These are phyloP conservation scores for Nematocida ironsii DNA, from an alignment of 371 early-diverging fungal genomes.

Conservation along the genomic window DNA sequence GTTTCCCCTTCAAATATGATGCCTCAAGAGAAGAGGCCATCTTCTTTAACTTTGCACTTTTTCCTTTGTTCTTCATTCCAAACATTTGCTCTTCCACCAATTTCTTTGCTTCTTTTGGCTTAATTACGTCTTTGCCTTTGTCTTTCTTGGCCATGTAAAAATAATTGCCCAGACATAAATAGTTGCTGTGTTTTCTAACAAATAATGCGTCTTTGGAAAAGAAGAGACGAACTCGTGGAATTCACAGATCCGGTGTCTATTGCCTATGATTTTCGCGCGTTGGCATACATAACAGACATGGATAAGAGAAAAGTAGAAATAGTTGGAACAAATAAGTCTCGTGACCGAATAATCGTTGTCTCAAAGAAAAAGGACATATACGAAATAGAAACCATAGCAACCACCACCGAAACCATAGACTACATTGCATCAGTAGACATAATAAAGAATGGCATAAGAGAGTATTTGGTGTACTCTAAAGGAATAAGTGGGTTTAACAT, in stretches of 20 bases:
- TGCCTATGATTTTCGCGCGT: constrained; percentile 27
- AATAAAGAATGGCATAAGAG: constrained; percentile 7
- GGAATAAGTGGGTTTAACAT: background rate
- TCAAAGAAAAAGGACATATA: constrained; percentile 12
- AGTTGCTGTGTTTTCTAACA: constrained; percentile 13
- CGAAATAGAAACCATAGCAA: background rate
- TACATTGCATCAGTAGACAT: constrained; percentile 45
- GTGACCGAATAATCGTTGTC: constrained; percentile 18
- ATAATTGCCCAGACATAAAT: constrained; percentile 20
- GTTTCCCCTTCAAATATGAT: constrained; percentile 43
- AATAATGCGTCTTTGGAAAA: constrained; percentile 44
- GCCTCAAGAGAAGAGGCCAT: constrained; percentile 51
- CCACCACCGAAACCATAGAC: background rate
- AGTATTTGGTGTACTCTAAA: constrained; percentile 33
- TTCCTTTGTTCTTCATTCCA: constrained; percentile 60
- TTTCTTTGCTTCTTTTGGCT: constrained; percentile 60
- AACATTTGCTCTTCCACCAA: constrained; percentile 58
- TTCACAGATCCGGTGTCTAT: background rate
- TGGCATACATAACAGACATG: constrained; percentile 18
- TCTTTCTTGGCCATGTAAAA: constrained; percentile 58
- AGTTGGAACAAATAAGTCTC: constrained; percentile 22
- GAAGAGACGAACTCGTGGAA: constrained; percentile 31
- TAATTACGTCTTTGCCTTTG: constrained; percentile 42
- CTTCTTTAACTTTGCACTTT: constrained; percentile 55
- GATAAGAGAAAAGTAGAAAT: constrained; percentile 36